phyloP scores from a whole-genome alignment of 148 eudicot genomes.

The Linanthus parryae region DNA sequence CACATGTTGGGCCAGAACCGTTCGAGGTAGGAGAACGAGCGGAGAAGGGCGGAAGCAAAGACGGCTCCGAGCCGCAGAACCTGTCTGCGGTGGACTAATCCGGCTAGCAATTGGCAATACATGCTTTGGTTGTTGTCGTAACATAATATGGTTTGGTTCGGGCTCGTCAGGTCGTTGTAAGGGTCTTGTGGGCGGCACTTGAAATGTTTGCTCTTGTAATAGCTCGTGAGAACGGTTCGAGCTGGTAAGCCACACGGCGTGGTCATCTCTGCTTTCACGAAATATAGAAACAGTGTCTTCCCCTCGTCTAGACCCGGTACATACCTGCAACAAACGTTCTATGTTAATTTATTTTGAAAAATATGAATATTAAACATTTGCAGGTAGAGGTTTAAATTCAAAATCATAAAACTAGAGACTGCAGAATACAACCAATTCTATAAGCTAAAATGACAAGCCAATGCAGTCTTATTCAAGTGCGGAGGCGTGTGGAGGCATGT shows the following conservation, averaged over 20 bases:
- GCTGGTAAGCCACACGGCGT: constrained; percentile 70
- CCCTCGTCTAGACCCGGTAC: constrained; percentile 58
- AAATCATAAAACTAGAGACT: too few relatives aligned
- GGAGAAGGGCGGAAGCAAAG: constrained; percentile 70
- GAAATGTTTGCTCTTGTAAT: constrained; percentile 63
- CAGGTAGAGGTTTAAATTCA: too few relatives aligned
- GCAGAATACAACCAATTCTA: too few relatives aligned
- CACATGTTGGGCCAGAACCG: constrained; percentile 44
- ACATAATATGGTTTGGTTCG: constrained; percentile 56
- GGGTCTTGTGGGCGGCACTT: constrained; percentile 40
- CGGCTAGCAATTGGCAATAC: constrained; percentile 70
- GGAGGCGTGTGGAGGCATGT: too few relatives aligned
- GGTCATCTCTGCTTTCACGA: constrained; percentile 65
- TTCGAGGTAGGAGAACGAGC: constrained; percentile 58
- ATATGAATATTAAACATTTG: too few relatives aligned
- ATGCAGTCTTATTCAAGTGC: too few relatives aligned
- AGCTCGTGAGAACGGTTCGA: constrained; percentile 65
- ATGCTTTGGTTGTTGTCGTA: constrained; percentile 72
- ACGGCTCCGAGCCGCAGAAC: constrained; percentile 77
- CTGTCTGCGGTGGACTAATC: constrained; percentile 48
- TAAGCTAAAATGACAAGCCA: too few relatives aligned
- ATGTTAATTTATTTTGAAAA: too few relatives aligned
- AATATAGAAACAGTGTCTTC: constrained; percentile 63
- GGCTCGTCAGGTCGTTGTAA: constrained; percentile 51
- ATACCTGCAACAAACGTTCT: constrained; percentile 40